Base-by-base conservation (phyloP, 331 rosid species). In the Quercus tomentella region DNA sequence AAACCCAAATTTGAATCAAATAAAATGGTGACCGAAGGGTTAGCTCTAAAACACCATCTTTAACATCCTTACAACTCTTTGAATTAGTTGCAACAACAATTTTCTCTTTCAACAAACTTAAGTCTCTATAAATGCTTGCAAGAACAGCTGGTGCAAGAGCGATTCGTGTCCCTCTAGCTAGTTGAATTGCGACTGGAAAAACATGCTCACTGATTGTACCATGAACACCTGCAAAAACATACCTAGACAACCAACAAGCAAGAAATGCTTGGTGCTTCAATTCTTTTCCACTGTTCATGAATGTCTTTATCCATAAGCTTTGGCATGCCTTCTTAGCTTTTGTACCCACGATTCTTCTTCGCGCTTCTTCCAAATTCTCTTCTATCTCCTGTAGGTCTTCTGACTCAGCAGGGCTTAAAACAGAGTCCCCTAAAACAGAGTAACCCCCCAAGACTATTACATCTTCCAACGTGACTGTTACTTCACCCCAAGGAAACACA, bases 81-180 rank as follows among this genome's bases (percentile, higher is more conserved):
- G 1, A 4, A 7, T 68, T 21, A 5, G 33, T 9, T 51, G 73
- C 61, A 7, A 18, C 63, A 37, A 80, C 80, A 4, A 82, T 67
- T n/a, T 21, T 2, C 22, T 54, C 7, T 68, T 78, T 86, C 78
- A 88, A 62, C 76, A 76, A 2, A 22, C 67, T 23, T 80, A 86
- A 80, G 30, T 88, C 89, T 25, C 14, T 80, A 28, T 79, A 90
- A 57, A 88, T 52, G 56, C 80, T 69, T 1, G 94, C 92, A 65
- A 90, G 76, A 55, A 90, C 75, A 1, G 92, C 82, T 0, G 92
- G 89, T 1, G 91, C 94, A 74, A 88, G 77, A 49, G 92, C 88
- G 23, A 86, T 43, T 5, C 54, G 28, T 4, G 61, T 85, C 30
- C 89, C 93, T 71, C 78, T 73, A 60, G 92, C 83, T 3, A 91